Conservation (phyloP, 2,329 filamentous ascomycete genomes). For the Polychaeton citri region DNA sequence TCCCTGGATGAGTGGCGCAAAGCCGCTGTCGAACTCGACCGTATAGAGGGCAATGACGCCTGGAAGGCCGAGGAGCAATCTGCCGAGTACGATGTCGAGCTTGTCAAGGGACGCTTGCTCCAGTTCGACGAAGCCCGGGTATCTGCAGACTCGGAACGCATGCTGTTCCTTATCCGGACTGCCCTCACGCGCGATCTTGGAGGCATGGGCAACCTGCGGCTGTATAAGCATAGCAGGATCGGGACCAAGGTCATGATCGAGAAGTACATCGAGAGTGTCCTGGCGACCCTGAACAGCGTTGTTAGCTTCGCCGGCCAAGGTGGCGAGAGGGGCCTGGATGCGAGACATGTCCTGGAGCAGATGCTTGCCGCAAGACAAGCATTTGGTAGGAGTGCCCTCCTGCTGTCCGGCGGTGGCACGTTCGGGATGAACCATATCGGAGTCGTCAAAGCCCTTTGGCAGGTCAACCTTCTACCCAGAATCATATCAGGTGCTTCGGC, state of each 20-base stretch:
- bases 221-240: conserved; percentile 74
- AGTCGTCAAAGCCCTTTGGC: conserved; percentile 68
- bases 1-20: conserved; percentile 51
- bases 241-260: conserved; percentile 84
- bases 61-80: conserved; percentile 63
- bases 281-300: conserved; percentile 59
- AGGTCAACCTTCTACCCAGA: conserved; percentile 61
- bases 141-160: conserved; percentile 57
- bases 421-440: conserved; percentile 90
- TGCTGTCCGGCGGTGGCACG: conserved; percentile 75
- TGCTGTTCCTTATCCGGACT: conserved; percentile 72
- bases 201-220: conserved; percentile 67
- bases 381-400: conserved; percentile 70
- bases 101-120: conserved; percentile 56
- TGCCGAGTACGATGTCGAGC: conserved; percentile 56
- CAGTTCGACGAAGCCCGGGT: conserved; percentile 63
- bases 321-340: conserved; percentile 39
- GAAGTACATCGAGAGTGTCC: conserved; percentile 66
- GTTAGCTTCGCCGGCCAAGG: conserved; percentile 35
- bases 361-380: conserved; percentile 62
- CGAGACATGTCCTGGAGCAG: conserved; percentile 50
- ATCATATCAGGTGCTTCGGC: conserved; percentile 83
- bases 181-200: conserved; percentile 68
- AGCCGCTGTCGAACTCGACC: conserved; percentile 64
- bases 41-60: conserved; percentile 62